Base-by-base conservation (phyloP, 1,284 basidiomycete species). In the Neotropicomus parvogracilis region DNA sequence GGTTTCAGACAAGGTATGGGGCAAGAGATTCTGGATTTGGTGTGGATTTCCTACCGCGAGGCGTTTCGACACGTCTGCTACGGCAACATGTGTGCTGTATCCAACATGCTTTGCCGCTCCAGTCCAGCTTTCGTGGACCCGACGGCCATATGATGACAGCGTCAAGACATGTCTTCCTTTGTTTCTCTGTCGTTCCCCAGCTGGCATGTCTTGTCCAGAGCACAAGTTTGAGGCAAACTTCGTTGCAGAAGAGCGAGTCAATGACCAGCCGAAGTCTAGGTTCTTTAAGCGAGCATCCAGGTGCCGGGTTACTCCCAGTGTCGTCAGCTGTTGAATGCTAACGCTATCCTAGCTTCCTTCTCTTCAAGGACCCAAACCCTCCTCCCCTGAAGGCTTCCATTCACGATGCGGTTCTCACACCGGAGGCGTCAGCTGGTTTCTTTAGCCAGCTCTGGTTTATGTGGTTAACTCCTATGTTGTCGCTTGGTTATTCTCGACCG, bases 401-500 rank as follows among this genome's bases (percentile, higher is more conserved):
- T 2, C 70, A 77, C 31, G 75, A 79, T 44, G 68, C 78, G 4
- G 53, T 58, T 1, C 55, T 75, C 10, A 74, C 73, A 7, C 79
- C 78, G 0, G 79, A 81, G 54, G 66, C 64, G 1, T 72, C 67
- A 6, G 77, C 79, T 0, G 65, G 68, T 16, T 63, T 71, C 46
- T 65, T 74, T 40, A 70, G 64, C 47, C 50, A 71, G 16, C 46
- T 80, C 5, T 74, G 70, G 16, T 81, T 80, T 60, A 70, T 72
- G 43, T 95, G 91, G 91, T 78, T 95, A 44, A 83, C 81, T 1
- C 79, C 83, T 3, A 71, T 92, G 44, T 77, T 91, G 65, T 70
- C 72, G 10, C 64, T 76, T 55, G 73, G 85, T 9, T 91, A 88
- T 63, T 78, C 81, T 13, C 78, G 92, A 6, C 86, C 92, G 1